phyloP scores from a whole-genome alignment of 257 asterid species.

The Knoxia roxburghii region DNA sequence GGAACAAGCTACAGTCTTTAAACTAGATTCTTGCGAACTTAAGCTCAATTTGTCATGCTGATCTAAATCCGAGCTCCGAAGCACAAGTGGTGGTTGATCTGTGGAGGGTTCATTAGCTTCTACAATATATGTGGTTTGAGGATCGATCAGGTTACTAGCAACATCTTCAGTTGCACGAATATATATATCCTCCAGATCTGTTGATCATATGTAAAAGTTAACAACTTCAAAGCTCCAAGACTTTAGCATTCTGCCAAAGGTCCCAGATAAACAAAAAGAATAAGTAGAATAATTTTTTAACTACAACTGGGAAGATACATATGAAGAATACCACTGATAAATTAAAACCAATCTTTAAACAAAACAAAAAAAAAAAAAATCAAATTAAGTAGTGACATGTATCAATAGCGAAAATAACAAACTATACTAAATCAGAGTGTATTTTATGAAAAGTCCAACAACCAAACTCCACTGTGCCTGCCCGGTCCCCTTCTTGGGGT shows the following conservation, averaged over 20 bases:
- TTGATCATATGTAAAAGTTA: slow-evolving; percentile 17
- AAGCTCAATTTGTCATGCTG: slow-evolving; percentile 36
- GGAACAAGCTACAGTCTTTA: slow-evolving; percentile 50
- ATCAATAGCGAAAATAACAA: neutral
- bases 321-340: neutral
- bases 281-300: neutral
- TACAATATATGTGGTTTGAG: slow-evolving; percentile 61
- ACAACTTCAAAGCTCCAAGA: slow-evolving; percentile 6
- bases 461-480: neutral
- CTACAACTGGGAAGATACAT: neutral
- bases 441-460: neutral
- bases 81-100: slow-evolving; percentile 47
- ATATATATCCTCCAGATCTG: slow-evolving; percentile 62
- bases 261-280: no score
- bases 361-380: neutral
- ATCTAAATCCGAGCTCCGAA: slow-evolving; percentile 56
- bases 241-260: neutral
- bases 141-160: slow-evolving; percentile 59
- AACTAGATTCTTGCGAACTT: slow-evolving; percentile 37
- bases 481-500: neutral
- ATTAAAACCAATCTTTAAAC: no score
- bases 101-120: slow-evolving; percentile 49
- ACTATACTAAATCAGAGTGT: neutral
- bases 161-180: slow-evolving; percentile 52
- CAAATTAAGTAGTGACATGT: no score